Evolutionary conservation across 768 basidiomycete species (phyloP), one percentile per base, ranked within the genome.

Genomic region (Boletus reticulatus): DNA sequence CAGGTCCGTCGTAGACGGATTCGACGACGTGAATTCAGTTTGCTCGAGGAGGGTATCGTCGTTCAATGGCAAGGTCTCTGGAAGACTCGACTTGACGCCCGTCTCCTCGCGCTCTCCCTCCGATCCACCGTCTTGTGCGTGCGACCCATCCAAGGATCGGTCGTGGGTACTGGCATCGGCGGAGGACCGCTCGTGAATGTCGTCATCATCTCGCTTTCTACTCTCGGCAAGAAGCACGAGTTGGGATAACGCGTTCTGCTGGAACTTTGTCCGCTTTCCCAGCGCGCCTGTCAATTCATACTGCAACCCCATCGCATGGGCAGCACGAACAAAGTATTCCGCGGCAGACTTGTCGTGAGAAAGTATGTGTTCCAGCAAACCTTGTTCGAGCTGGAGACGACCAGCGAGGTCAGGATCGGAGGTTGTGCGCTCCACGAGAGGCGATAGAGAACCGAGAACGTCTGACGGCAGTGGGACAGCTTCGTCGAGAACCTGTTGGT

Each of bases 21-120:
- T 75, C 2, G 91, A 87, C 12, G 88, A 87, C 10, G 93, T 94
- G 70, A 92, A 99, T 65, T 89, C 82, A 1, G 96, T 98, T 62
- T 89, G 85, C 73, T 99, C 97, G 39, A 99, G 81, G 17, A 99
- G 80, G 0, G 95, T 98, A 71, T 99, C 97, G 71, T 98, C 97
- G 70, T 98, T 96, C 45, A 98, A 79, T 3, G 79, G 76, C 27
- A 98, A 72, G 5, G 88, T 85, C 70, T 91, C 85, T n/a, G 96
- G 94, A 27, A 93, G 62, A 50, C 68, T 68, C 10, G 61, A 45
- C 42, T 53, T 56, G 14, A 55, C 50, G 7, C 22, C 27, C 12
- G 24, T 46, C 43, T 50, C 56, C 7, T 37, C 16, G 6, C 16
- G 12, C 14, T 43, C 39, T 45, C 43, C 32, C 7, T 37, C 48